Evolutionary conservation across 2,329 filamentous ascomycete genomes (phyloP), one percentile per base, ranked within the genome.

Genomic region (Pseudogymnoascus sp.): DNA sequence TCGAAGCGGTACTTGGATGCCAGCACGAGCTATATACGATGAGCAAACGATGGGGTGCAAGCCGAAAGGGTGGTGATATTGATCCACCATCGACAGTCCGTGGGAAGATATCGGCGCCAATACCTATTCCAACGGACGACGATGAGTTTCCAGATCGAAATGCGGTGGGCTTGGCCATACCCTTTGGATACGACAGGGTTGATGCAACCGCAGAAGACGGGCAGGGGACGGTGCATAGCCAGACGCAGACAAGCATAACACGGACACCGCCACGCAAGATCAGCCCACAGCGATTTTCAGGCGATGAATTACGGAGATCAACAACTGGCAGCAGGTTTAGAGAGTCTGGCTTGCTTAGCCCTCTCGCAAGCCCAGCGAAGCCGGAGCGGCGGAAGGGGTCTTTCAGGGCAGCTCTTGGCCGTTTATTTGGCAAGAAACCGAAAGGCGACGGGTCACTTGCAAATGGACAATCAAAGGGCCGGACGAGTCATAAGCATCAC

Each of bases 31-130:
- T 48, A 48, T 48, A 40, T 58, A 69, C 60, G 59, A 71, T 71
- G 69, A 71, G 67, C 60, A 70, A 70, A 68, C 65, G 66, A 59
- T 61, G 64, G 48, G 65, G 64, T 35, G 9, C 62, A 36, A 70
- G 65, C 63, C 68, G 67, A 65, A 69, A 65, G 61, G 42, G 61
- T 25, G 65, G 67, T 33, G 61, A 33, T 36, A 64, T 64, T 37
- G 63, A 42, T 60, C 64, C 66, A 59, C 55, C 72, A 61, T 79
- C 80, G 25, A 69, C 69, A 35, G 80, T 86, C 64, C 80, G 84
- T 39, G 83, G 83, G 64, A 82, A 79, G 66, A 86, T 87, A 64
- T 86, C 83, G 31, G 79, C 77, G 5, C 85, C 85, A 12, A 86
- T 87, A 58, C 83, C 83, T 1, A 80, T 87, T 62, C 69, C 75